Evolutionary conservation across 306 rosid genomes (phyloP), one percentile per base, ranked within the genome.

Genomic region (Dryas octopetala): DNA sequence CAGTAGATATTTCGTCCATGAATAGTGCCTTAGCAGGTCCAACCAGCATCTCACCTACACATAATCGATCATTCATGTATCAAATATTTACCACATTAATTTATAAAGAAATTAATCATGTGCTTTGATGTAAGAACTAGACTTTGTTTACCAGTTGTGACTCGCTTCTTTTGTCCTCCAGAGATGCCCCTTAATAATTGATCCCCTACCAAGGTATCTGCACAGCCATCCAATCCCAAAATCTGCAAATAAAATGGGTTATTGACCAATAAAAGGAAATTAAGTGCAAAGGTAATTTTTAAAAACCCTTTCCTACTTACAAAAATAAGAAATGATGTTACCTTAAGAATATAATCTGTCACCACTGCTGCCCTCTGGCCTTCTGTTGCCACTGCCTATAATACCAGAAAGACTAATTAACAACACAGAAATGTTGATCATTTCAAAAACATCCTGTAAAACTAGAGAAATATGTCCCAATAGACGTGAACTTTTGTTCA

Each of bases 1-100:
- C 89, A 61, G 89, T 85, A 0, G 91, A 88, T 78, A 88, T 88
- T 71, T 85, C 91, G 60, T 88, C 91, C 91, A 88, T 85, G 80
- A 88, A 85, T 48, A 88, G 46, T 40, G 86, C 89, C 50, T 66
- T 88, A n/a, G 83, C 44, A 59, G 89, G 87, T 79, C 91, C 91
- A 67, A 88, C 91, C 12, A 88, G 47, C 86, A 85, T 85, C 59
- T 88, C 91, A 48, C 89, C 91, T 85, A 43, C 13, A 65, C 1
- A 15, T 4, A 16, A 41, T 23, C 23, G 23, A 23, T 55, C 23
- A 14, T 40, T 52, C 55, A 62, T 9, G 49, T 6, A 50, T 49
- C 49, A 50, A 61, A 32, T 46, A 32, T 72, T 51, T 69, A 7
- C 47, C 32, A 69, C 26, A 32, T 38, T 9, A 69, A 23, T 17